Percentiles rank a stretch among this genome's conserved stretches.
Conservation (phyloP, 2,329 filamentous ascomycete genomes). For the Pseudogymnoascus sp. region DNA sequence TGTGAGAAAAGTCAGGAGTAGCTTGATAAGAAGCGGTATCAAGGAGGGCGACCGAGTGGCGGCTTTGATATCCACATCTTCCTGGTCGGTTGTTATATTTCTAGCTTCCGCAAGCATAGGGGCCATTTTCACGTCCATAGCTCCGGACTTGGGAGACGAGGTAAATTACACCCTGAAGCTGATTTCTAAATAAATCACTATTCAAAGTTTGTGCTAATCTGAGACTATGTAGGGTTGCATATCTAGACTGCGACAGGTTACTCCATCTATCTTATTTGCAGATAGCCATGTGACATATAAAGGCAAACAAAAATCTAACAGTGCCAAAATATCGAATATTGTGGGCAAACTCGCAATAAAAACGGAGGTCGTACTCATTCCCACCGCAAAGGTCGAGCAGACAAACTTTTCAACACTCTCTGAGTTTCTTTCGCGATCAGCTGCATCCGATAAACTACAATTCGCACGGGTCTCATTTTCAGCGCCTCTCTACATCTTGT, state of each 20-base stretch:
- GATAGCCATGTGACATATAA: conserved; percentile 13
- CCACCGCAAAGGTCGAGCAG: background rate
- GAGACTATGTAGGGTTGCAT: conserved; percentile 4
- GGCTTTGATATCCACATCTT: conserved; percentile 1
- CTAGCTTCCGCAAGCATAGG: conserved; percentile 1
- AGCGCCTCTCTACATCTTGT: conserved; percentile 10
- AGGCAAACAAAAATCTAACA: conserved; percentile 9
- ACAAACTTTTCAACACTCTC: conserved; percentile 5
- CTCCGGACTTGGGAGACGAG: background rate
- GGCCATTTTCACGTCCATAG: conserved; percentile 4
- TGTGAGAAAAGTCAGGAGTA: conserved; percentile 3
- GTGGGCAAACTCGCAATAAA: background rate
- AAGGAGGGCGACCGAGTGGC: conserved; percentile 2
- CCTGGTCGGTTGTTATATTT: conserved; percentile 4
- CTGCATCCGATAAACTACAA: background rate
- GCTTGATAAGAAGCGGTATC: conserved; percentile 5
- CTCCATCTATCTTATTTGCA: conserved; percentile 9
- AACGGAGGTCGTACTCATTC: conserved; percentile 6
- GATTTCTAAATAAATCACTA: background rate
- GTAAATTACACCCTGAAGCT: background rate
- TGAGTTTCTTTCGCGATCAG: conserved; percentile 8
- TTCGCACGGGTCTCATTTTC: conserved; percentile 10
- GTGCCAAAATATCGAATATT: conserved; percentile 5
- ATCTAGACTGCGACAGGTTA: conserved; percentile 10
- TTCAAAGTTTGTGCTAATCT: background rate